Conservation (phyloP, 768 basidiomycete species). For the Tremella mesenterica region DNA sequence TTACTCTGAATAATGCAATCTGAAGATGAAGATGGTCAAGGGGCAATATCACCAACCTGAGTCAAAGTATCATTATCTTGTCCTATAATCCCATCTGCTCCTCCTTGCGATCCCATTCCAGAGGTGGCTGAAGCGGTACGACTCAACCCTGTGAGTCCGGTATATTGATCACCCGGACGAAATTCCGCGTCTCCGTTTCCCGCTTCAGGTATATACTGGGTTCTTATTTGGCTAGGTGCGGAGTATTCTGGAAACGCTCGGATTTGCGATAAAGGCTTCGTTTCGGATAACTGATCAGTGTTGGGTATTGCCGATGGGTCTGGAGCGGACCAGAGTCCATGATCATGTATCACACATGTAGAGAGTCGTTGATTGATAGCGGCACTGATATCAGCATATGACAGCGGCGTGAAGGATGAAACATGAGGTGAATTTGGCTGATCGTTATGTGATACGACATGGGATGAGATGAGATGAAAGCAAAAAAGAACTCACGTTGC, state of each 20-base stretch:
- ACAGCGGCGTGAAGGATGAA: neutral
- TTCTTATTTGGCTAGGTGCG: neutral
- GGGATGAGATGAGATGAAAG: neutral
- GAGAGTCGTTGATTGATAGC: neutral
- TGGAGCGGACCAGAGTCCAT: neutral
- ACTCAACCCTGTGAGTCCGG: neutral
- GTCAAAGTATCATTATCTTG: slow-evolving; percentile 14
- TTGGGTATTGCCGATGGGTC: neutral
- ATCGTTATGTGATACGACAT: neutral
- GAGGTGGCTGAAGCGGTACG: neutral
- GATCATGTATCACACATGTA: too few species aligned
- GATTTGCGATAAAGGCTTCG: slow-evolving; percentile 27
- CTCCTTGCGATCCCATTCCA: neutral
- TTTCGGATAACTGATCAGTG: neutral
- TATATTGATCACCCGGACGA: neutral
- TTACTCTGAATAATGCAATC: neutral
- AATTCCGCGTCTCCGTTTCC: neutral
- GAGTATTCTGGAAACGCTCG: slow-evolving; percentile 20
- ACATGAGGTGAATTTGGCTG: neutral
- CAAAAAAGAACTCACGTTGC: slow-evolving; percentile 23
- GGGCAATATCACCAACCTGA: slow-evolving; percentile 1
- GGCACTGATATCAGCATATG: neutral
- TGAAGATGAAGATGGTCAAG: neutral
- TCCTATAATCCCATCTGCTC: slow-evolving; percentile 23
- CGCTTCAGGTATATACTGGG: neutral